phyloP scores from a whole-genome alignment of 2,329 filamentous ascomycete species.

The Fusarium illudens region DNA sequence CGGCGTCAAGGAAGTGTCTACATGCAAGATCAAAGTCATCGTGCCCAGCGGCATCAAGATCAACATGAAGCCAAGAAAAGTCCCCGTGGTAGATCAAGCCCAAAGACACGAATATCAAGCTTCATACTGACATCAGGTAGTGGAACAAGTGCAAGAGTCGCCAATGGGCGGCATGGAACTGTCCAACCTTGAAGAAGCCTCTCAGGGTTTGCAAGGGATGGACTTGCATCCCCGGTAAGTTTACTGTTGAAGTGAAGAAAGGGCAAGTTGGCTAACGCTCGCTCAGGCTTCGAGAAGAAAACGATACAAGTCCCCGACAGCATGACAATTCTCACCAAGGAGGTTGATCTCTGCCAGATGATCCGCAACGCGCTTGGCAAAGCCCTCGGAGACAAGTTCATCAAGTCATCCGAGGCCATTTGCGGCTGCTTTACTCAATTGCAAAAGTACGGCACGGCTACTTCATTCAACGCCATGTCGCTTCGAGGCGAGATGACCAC shows the following conservation, averaged over 20 bases:
- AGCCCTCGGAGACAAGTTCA: not conserved
- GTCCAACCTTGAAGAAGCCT: not conserved
- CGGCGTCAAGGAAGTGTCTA: not conserved
- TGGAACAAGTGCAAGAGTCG: slow-evolving; percentile 1
- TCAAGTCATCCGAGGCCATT: not conserved
- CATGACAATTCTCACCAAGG: not conserved
- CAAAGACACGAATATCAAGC: not conserved
- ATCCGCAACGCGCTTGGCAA: not conserved
- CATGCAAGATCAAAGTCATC: not conserved
- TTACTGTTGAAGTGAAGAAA: accelerated
- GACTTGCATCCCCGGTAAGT: not conserved
- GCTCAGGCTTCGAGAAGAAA: not conserved
- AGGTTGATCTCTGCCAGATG: not conserved
- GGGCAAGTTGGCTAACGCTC: not conserved
- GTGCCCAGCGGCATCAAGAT: not conserved
- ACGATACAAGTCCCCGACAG: not conserved
- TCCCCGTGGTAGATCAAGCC: not conserved
- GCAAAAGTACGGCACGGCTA: not conserved
- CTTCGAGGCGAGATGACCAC: not conserved
- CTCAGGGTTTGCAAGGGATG: not conserved
- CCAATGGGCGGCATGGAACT: not conserved
- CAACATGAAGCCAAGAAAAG: not conserved
- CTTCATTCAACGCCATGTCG: not conserved
- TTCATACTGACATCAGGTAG: not conserved
- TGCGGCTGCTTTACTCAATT: slow-evolving; percentile 1